Conservation (phyloP, 768 basidiomycete genomes). For the Podaxis sp. region DNA sequence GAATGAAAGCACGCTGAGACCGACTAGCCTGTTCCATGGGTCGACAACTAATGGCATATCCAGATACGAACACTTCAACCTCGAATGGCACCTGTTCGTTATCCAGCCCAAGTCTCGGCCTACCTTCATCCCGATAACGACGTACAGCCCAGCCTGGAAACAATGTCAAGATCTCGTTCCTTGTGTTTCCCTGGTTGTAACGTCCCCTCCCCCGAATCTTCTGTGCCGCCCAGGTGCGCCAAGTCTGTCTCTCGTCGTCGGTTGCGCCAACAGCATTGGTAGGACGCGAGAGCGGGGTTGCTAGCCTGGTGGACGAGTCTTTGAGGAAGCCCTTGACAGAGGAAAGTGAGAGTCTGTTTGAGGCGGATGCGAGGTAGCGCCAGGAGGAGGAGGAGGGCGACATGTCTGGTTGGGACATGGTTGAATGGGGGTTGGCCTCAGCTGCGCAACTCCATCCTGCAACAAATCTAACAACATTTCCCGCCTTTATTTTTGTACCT, state of each 20-base stretch:
- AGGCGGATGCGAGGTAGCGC: background rate
- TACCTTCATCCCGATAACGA: conserved; percentile 32
- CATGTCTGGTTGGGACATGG: conserved; percentile 5
- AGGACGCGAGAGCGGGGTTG: background rate
- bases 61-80: conserved; percentile 73
- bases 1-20: conserved; percentile 74
- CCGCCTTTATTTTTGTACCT: background rate
- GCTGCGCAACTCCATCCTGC: too few relatives aligned
- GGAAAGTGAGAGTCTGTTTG: background rate
- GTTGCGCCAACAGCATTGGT: conserved; percentile 3
- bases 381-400: background rate
- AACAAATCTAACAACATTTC: too few relatives aligned
- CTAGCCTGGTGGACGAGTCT: background rate
- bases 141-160: conserved; percentile 85
- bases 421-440: too few relatives aligned
- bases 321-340: background rate
- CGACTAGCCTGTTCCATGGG: conserved; percentile 62
- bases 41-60: conserved; percentile 65
- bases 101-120: background rate
- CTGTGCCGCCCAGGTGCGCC: conserved; percentile 13
- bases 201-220: background rate
- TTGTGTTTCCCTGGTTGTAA: background rate
- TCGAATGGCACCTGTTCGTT: conserved; percentile 49
- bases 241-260: conserved; percentile 14
- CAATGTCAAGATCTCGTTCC: conserved; percentile 48